Conservation (phyloP, 257 asterid genomes). For the Coffea eugenioides region DNA sequence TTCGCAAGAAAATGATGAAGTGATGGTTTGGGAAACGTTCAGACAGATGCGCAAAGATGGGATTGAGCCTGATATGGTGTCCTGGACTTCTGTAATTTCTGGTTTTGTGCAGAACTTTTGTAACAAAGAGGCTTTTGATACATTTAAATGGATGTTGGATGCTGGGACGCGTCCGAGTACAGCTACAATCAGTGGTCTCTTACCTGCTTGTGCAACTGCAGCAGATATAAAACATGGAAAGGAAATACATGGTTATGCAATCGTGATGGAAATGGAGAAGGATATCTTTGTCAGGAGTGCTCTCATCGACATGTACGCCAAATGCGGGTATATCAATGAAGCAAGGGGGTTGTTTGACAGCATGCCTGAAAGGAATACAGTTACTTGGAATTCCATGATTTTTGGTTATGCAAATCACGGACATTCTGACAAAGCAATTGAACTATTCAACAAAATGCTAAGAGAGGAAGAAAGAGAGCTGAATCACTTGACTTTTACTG, state of each 20-base stretch:
- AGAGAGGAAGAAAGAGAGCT: slow-evolving; percentile 35
- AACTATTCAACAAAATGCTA: slow-evolving; percentile 50
- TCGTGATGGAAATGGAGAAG: slow-evolving; percentile 41
- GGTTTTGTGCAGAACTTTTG: slow-evolving; percentile 62
- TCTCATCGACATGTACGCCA: slow-evolving; percentile 70
- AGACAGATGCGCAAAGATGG: slow-evolving; percentile 36
- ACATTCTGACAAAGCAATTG: slow-evolving; percentile 45
- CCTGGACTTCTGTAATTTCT: slow-evolving; percentile 73
- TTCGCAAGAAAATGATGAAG: slow-evolving; percentile 49
- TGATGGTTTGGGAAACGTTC: slow-evolving; percentile 38
- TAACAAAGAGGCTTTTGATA: slow-evolving; percentile 38
- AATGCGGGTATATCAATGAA: slow-evolving; percentile 56
- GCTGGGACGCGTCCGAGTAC: slow-evolving; percentile 47
- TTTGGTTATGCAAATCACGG: slow-evolving; percentile 78
- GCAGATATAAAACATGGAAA: slow-evolving; percentile 56
- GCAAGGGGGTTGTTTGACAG: slow-evolving; percentile 43
- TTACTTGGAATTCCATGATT: slow-evolving; percentile 78
- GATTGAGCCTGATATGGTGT: slow-evolving; percentile 57
- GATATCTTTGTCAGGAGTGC: slow-evolving; percentile 61
- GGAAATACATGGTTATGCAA: slow-evolving; percentile 63
- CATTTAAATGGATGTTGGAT: slow-evolving; percentile 47
- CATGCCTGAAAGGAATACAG: slow-evolving; percentile 42
- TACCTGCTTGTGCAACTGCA: slow-evolving; percentile 59
- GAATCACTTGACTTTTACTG: slow-evolving; percentile 72
- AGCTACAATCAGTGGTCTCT: slow-evolving; percentile 54